Evolutionary conservation across 2,329 filamentous ascomycete species (phyloP).

Genomic region (Lecanoromycetidae sp.): DNA sequence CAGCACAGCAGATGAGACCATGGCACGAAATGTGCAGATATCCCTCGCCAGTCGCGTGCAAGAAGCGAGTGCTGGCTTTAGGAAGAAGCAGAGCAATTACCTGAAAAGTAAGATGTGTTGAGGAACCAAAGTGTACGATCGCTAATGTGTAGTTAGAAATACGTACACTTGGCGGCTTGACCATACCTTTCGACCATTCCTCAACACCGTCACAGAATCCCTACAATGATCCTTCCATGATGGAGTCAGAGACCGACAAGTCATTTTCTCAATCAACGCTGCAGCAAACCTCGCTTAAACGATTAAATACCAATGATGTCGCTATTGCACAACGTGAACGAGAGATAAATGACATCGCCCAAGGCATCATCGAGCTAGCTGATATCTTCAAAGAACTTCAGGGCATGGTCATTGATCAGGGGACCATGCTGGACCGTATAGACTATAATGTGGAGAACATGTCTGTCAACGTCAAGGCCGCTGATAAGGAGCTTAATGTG

Average conservation of each 20-base stretch:
- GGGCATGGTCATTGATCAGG: conserved; percentile 86
- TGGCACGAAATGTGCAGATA: conserved; percentile 93
- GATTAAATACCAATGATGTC: conserved; percentile 63
- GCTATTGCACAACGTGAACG: conserved; percentile 83
- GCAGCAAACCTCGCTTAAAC: conserved; percentile 59
- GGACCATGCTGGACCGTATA: conserved; percentile 82
- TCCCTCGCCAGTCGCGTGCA: conserved; percentile 79
- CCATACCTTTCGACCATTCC: conserved; percentile 38
- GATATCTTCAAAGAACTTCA: conserved; percentile 96
- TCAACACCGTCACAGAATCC: conserved; percentile 44
- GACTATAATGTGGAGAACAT: conserved; percentile 98
- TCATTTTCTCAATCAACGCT: conserved; percentile 83
- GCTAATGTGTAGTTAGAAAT: conserved; percentile 44
- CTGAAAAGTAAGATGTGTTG: conserved; percentile 58
- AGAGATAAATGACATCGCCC: conserved; percentile 95
- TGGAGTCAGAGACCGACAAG: conserved; percentile 88
- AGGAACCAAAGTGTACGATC: not conserved
- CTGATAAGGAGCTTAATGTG: conserved; percentile 81
- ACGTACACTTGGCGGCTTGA: conserved; percentile 56
- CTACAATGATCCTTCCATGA: conserved; percentile 74
- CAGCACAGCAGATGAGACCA: conserved; percentile 75
- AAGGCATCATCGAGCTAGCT: conserved; percentile 92
- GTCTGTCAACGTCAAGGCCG: conserved; percentile 82
- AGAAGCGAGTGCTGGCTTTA: conserved; percentile 79
- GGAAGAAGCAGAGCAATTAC: conserved; percentile 96